These are phyloP conservation scores for Amphibolis antarctica DNA, from an alignment of 106 monocot species.

Conservation along the genomic window DNA sequence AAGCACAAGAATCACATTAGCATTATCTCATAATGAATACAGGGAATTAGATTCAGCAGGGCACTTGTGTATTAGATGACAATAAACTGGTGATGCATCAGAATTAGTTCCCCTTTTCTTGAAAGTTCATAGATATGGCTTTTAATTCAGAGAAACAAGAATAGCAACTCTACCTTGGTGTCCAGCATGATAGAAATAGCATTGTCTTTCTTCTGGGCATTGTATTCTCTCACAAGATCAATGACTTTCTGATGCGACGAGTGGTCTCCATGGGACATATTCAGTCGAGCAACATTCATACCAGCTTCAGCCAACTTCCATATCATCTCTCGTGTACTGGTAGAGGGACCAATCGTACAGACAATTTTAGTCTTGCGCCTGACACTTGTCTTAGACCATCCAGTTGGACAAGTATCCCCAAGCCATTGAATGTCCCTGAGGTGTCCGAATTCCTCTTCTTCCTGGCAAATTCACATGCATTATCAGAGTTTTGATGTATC, in stretches of 20 bases:
- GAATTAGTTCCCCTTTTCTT: background rate
- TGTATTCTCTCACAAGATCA: constrained; percentile 94
- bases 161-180: constrained; percentile 49
- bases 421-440: constrained; percentile 55
- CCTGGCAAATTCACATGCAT: constrained; percentile 19
- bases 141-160: background rate
- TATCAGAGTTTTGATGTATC: too few species aligned
- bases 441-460: constrained; percentile 49
- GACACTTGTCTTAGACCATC: constrained; percentile 68
- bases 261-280: constrained; percentile 99
- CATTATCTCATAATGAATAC: too few species aligned
- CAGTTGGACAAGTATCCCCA: constrained; percentile 27
- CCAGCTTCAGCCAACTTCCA: constrained; percentile 97
- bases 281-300: constrained; percentile 95
- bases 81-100: background rate
- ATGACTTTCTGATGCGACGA: constrained; percentile 97
- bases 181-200: constrained; percentile 96
- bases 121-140: background rate
- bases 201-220: constrained; percentile 73
- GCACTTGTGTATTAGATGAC: background rate
- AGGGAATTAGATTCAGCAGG: too few species aligned
- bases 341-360: constrained; percentile 94
- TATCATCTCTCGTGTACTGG: constrained; percentile 94
- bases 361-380: constrained; percentile 97
- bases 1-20: background rate